Evolutionary conservation across 2,329 filamentous ascomycete species (phyloP), one percentile per base, ranked within the genome.

Genomic region (Epichloe glyceriae): DNA sequence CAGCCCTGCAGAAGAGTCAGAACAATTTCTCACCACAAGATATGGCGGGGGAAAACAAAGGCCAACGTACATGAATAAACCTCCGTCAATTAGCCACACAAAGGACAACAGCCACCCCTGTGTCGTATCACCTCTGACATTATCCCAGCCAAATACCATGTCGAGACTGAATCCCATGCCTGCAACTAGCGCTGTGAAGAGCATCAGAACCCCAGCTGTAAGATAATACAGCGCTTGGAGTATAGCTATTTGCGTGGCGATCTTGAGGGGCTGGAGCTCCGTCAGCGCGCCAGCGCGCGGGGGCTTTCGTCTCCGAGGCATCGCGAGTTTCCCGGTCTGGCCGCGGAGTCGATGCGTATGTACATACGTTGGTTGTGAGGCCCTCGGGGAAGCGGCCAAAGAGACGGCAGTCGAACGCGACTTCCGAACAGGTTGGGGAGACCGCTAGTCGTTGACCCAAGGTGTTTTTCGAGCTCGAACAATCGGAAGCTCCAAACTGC

Each of bases 61-160:
- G 22, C 15, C 26, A 48, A 66, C 70, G 58, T 56, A 74, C 71
- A 78, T 73, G 55, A 73, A 73, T 54, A 79, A 59, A 0, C 74
- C 77, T 12, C 75, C 78, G 47, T 77, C 72, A 48, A 82, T 60
- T 49, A 81, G 50, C 76, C 76, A 79, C 15, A 82, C 64, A 57
- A 83, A 75, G 1, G 72, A 76, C 56, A 77, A 63, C 55, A 82
- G 62, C 77, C 78, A 83, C 10, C 79, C 79, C 56, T 78, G 73
- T 10, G 79, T 80, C 17, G 75, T 82, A 65, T 83, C 79, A 38
- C 76, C 79, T 55, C 78, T 72, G 52, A 83, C 67, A n/a, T 68
- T 64, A 37, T 72, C 68, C 78, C 79, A 82, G 50, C 76, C 76
- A 52, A 82, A 74, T 14, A 82, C 64, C 53, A 82, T 64, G 56